Percentiles rank a stretch among this genome's conserved stretches.
phyloP scores from a whole-genome alignment of 2,329 filamentous ascomycete genomes.

The Hymenoscyphus fructigenus region DNA sequence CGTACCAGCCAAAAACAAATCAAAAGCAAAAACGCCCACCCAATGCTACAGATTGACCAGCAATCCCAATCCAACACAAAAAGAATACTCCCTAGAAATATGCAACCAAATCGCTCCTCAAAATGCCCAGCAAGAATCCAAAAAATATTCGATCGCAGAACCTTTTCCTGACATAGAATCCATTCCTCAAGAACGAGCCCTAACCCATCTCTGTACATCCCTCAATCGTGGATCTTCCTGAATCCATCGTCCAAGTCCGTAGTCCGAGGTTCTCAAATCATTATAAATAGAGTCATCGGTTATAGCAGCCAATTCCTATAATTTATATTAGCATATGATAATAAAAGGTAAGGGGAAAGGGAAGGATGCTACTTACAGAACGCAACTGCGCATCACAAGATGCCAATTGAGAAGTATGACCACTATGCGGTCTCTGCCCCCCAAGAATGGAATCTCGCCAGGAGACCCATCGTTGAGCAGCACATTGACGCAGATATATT shows the following conservation, averaged over 20 bases:
- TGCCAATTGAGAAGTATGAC: conserved; percentile 49
- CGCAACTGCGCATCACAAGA: conserved; percentile 58
- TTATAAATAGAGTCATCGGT: conserved; percentile 59
- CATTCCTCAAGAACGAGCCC: conserved; percentile 37
- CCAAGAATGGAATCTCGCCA: conserved; percentile 54
- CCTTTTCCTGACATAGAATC: neutral
- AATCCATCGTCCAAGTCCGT: conserved; percentile 59
- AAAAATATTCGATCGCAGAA: neutral
- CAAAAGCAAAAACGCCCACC: conserved; percentile 15
- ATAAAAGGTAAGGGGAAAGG: too few species aligned
- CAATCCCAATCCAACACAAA: neutral
- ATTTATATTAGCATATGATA: too few species aligned
- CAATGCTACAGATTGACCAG: conserved; percentile 15
- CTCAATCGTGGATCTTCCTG: conserved; percentile 60
- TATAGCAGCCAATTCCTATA: conserved; percentile 57
- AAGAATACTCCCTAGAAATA: neutral
- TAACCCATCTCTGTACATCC: conserved; percentile 59
- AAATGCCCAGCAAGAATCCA: conserved; percentile 4
- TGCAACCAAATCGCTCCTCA: conserved; percentile 14
- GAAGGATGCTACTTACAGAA: conserved; percentile 44
- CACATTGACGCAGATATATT: conserved; percentile 61
- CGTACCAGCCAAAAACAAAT: conserved; percentile 16
- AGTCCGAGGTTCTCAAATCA: conserved; percentile 54
- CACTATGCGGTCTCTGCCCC: conserved; percentile 48
- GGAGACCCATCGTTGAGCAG: conserved; percentile 59